Evolutionary conservation across 805 yeast genomes (phyloP).

Genomic region (Candida ovalis): DNA sequence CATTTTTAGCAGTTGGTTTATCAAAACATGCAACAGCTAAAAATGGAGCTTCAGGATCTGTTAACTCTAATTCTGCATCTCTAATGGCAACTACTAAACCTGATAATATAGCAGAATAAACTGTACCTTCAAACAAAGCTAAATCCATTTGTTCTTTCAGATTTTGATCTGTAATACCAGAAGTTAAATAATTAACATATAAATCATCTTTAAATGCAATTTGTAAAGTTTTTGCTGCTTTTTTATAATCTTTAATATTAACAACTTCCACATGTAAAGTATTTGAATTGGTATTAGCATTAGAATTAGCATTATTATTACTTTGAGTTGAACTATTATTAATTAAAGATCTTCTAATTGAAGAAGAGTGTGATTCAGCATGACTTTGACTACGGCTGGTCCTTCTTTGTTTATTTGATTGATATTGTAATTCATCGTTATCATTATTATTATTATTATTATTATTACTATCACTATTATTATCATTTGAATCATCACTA

Average conservation of each 20-base stretch:
- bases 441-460: not conserved
- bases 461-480: not conserved
- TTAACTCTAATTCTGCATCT: constrained; percentile 41
- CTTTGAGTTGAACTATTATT: no score
- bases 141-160: constrained; percentile 41
- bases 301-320: not conserved
- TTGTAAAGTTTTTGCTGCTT: constrained; percentile 51
- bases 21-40: constrained; percentile 53
- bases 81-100: constrained; percentile 51
- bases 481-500: not conserved
- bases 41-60: constrained; percentile 40
- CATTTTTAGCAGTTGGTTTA: constrained; percentile 22
- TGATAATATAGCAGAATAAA: constrained; percentile 45
- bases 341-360: not conserved
- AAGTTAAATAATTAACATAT: constrained; percentile 47
- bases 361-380: not conserved
- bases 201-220: constrained; percentile 54
- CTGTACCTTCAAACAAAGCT: constrained; percentile 50
- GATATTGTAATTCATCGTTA: not conserved
- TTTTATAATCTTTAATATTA: constrained; percentile 41
- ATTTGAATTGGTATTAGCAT: not conserved
- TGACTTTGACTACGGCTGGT: not conserved
- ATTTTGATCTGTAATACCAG: constrained; percentile 33
- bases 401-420: constrained; percentile 1
- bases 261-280: constrained; percentile 30